A percentile compares a stretch with the other conserved stretches of the same genome.
phyloP scores from a whole-genome alignment of 228 moss, liverwort and hornwort genomes.

The Sphagnum fallax region DNA sequence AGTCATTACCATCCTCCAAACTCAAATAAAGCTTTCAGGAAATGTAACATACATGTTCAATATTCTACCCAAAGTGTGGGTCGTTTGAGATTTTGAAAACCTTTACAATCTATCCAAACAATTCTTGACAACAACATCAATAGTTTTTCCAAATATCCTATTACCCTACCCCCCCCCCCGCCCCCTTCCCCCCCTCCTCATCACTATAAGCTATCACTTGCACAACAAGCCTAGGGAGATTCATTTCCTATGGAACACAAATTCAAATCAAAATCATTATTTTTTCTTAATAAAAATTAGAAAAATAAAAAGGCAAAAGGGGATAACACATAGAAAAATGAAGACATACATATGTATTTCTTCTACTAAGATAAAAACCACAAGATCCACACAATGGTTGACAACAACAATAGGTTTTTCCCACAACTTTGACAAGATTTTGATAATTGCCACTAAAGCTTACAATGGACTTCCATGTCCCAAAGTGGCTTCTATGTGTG shows the following conservation, averaged over 20 bases:
- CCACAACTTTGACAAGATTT: conserved; percentile 82
- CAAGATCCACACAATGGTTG: conserved; percentile 86
- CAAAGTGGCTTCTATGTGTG: too few relatives aligned
- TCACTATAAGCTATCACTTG: conserved; percentile 90
- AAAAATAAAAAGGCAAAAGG: too few relatives aligned
- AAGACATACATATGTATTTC: conserved; percentile 66
- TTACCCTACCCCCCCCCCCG: conserved; percentile 7
- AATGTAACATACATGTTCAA: conserved; percentile 65
- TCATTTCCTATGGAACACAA: background rate
- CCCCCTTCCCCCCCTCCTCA: conserved; percentile 29
- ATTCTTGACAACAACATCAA: conserved; percentile 88
- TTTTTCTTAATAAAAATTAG: too few relatives aligned
- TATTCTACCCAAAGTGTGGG: conserved; percentile 93
- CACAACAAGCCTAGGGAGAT: background rate
- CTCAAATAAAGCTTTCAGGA: too few relatives aligned
- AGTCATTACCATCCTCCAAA: too few relatives aligned
- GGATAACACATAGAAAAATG: too few relatives aligned
- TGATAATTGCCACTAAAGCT: conserved; percentile 75
- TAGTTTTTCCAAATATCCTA: conserved; percentile 87
- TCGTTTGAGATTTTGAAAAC: conserved; percentile 83
- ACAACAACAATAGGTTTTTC: conserved; percentile 83
- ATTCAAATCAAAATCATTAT: too few relatives aligned
- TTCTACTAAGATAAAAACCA: conserved; percentile 91
- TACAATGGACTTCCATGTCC: conserved; percentile 98
- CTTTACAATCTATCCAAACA: conserved; percentile 89